Evolutionary conservation across 2,329 filamentous ascomycete species (phyloP), one percentile per base, ranked within the genome.

Genomic region (Eutypa lata): DNA sequence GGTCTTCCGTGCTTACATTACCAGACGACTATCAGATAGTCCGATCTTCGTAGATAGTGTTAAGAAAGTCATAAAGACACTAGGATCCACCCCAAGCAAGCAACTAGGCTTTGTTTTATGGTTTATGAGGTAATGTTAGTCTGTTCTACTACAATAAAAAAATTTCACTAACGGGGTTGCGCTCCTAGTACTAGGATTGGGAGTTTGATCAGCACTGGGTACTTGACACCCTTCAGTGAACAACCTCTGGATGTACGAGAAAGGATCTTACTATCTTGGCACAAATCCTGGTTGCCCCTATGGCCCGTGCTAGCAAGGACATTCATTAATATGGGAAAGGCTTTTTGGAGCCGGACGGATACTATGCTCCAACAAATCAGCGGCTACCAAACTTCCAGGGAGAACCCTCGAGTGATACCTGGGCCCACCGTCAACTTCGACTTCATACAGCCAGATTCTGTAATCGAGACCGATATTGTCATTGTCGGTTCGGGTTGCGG

Each of bases 401-500:
- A 10, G 10, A 31, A 31, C 26, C 26, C 26, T 5, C 26, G 10
- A 31, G 26, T 31, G 6, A 31, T 31, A 31, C 66, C 68, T 1
- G 72, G 68, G 1, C 69, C 71, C 49, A 71, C 70, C 0, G 73
- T 68, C 51, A 68, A 73, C 33, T 79, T 75, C 57, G 65, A 69
- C 3, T 80, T 81, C 57, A 61, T 79, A 8, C 74, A 79, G 55
- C 64, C 76, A 48, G 72, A 70, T n/a, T 38, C 57, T 22, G 79
- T 74, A 3, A 73, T 89, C 26, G 81, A 87, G 48, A 83, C 83
- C 0, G 87, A 90, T 66, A 80, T 90, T 0, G 78, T 90, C 16
- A 80, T 91, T 49, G 77, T 91, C 7, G 88, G 88, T 1, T 88
- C 84, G 49, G 88, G 88, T 3, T 90, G 87, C 61, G 88, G 88